Evolutionary conservation across 345 rosid species (phyloP).

Genomic region (Garcia nutans): DNA sequence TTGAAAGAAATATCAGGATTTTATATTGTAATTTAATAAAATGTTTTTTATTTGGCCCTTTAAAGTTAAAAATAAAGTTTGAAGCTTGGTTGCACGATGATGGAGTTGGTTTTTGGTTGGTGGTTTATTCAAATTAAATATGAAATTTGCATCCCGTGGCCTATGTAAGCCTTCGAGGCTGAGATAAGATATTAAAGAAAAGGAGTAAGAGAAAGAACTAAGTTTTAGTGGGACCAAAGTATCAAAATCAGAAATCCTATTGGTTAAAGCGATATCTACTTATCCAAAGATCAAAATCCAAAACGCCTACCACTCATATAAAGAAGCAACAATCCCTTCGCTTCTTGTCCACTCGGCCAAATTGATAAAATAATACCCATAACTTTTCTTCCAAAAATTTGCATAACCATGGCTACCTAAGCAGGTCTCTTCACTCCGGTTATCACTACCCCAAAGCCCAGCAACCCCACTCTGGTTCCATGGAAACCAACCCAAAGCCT

Average conservation of each 20-base stretch:
- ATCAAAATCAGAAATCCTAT: slow-evolving; percentile 3
- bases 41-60: too few relatives aligned
- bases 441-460: slow-evolving; percentile 43
- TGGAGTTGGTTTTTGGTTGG: too few relatives aligned
- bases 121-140: too few relatives aligned
- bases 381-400: neutral
- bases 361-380: neutral
- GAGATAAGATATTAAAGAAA: neutral
- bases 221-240: neutral
- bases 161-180: too few relatives aligned
- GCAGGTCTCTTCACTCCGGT: slow-evolving; percentile 54
- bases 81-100: too few relatives aligned
- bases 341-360: too few relatives aligned
- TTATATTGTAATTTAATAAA: too few relatives aligned
- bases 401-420: slow-evolving; percentile 60
- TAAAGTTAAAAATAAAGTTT: too few relatives aligned
- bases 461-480: slow-evolving; percentile 28
- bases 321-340: neutral
- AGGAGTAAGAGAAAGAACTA: too few relatives aligned
- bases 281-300: slow-evolving; percentile 8
- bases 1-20: too few relatives aligned
- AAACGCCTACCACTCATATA: neutral
- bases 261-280: slow-evolving; percentile 5
- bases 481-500: slow-evolving; percentile 45
- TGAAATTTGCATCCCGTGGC: too few relatives aligned